These are phyloP conservation scores for Melampsora americana DNA, from an alignment of 1,284 basidiomycete genomes.

Conservation along the genomic window DNA sequence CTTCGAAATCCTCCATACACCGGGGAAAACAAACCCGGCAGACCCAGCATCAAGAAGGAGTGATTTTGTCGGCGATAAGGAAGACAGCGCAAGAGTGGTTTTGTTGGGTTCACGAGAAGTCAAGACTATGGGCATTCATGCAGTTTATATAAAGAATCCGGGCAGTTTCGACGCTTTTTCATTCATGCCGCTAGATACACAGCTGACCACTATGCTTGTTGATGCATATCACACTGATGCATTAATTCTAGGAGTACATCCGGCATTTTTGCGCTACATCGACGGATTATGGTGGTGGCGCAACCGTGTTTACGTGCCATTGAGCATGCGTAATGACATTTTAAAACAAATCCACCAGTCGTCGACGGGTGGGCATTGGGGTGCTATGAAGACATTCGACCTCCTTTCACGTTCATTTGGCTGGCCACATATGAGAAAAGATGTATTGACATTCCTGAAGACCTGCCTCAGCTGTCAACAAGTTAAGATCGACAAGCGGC, in stretches of 20 bases:
- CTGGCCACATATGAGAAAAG: conserved; percentile 9
- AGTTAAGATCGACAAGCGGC: background rate
- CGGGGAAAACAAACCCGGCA: background rate
- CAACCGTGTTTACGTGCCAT: background rate
- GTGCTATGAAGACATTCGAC: background rate
- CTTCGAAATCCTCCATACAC: background rate
- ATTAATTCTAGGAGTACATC: background rate
- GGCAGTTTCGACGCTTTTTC: too few relatives aligned
- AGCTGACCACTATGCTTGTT: too few relatives aligned
- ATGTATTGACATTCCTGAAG: background rate
- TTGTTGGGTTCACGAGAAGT: background rate
- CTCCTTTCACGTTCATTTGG: background rate
- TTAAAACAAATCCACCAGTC: background rate
- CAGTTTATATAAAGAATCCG: too few relatives aligned
- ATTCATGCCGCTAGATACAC: too few relatives aligned
- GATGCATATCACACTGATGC: too few relatives aligned
- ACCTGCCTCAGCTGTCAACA: conserved; percentile 9
- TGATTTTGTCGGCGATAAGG: background rate
- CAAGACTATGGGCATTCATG: too few relatives aligned
- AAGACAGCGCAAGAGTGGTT: background rate
- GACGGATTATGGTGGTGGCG: background rate
- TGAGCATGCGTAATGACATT: background rate
- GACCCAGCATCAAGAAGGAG: background rate
- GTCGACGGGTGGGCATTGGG: background rate
- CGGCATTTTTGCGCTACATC: too few relatives aligned